A percentile compares a stretch with the other conserved stretches of the same genome.
Evolutionary conservation across 1,284 basidiomycete species (phyloP).

Genomic region (Fomitopsis betulina): DNA sequence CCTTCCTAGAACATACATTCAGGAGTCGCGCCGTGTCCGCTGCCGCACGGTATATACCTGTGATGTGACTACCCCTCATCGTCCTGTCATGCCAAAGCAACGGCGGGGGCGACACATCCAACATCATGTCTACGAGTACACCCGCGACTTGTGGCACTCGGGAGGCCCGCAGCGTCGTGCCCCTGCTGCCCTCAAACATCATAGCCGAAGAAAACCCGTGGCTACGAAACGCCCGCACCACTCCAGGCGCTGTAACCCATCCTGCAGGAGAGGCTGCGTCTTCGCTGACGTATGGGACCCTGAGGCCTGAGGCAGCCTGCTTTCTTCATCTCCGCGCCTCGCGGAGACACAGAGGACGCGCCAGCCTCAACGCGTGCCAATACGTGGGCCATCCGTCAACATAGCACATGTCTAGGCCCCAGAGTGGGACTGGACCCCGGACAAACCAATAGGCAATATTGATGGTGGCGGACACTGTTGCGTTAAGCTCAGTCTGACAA

Average conservation of each 20-base stretch:
- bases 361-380: too few relatives aligned
- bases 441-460: background rate
- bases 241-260: background rate
- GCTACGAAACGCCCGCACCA: background rate
- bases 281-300: background rate
- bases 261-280: background rate
- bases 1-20: too few relatives aligned
- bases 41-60: too few relatives aligned
- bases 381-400: too few relatives aligned
- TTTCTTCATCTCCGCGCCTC: background rate
- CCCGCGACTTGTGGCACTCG: background rate
- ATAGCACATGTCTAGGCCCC: background rate
- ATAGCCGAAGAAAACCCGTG: background rate
- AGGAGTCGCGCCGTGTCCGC: too few relatives aligned
- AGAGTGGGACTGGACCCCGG: background rate
- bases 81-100: too few relatives aligned
- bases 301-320: background rate
- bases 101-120: background rate
- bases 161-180: background rate
- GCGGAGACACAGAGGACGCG: background rate
- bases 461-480: background rate
- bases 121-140: background rate
- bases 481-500: background rate
- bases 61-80: too few relatives aligned
- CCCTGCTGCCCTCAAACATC: background rate